Base-by-base conservation (phyloP, 2,329 filamentous ascomycete species). In the Trichophyton benhamiae region DNA sequence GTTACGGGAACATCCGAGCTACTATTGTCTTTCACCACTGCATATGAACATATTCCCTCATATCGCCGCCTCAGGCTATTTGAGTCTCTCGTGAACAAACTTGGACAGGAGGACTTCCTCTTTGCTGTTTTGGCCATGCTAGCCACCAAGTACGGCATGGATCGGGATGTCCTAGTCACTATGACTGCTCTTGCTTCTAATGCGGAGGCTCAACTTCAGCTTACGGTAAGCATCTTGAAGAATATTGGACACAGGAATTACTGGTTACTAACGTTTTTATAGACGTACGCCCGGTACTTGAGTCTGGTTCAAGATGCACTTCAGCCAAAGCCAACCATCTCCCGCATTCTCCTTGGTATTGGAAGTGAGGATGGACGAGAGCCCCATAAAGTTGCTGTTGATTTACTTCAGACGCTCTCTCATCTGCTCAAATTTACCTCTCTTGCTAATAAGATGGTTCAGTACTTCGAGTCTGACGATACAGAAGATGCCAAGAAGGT, bases 11-110 rank as follows among this genome's bases (percentile, higher is more conserved):
- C 91, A 6, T 88, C 91, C 0, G 91, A 96, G 68, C 83, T 99
- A 57, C 80, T 99, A n/a, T 81, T 95, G 48, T 97, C 91, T 77
- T 99, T 99, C 71, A 92, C 91, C 17, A 91, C 91, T 6, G 94
- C 95, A 0, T 99, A 95, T 72, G 91, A 96, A 72, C 94, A 99
- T 71, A 91, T 99, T 65, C 94, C 94, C 3, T 82, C 87, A 7
- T 91, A 96, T 72, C 83, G 94, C 62, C 85, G 91, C 66, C 83
- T 89, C 33, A 85, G 86, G 46, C 78, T 99, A 5, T 99, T 96
- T 74, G 82, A 87, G 60, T 89, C 92, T 58, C 79, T 99, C 17
- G 85, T 94, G 22, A 84, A 89, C 68, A 95, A 91, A 9, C 80
- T 99, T 2, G 92, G 92, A 1, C 81, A 90, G 0, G 82, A 87